Evolutionary conservation across 371 early-diverging fungal genomes (phyloP), one percentile per base, ranked within the genome.

Genomic region (Rhizopus microsporus): DNA sequence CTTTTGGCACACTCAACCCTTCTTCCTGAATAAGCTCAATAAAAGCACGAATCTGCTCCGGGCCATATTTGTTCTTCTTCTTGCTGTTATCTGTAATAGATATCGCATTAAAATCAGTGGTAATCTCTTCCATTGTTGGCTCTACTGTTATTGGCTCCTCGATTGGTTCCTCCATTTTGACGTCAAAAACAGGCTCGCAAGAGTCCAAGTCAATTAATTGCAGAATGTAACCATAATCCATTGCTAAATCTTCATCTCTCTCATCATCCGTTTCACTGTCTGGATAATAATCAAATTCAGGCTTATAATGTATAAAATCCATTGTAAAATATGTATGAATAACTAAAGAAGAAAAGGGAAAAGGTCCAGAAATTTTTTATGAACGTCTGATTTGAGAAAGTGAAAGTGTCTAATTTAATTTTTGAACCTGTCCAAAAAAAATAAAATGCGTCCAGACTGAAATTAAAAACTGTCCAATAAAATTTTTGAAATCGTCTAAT

Each of bases 11-110:
- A 59, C 37, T 53, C 59, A 53, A 31, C 33, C 53, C 47, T n/a
- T 59, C 53, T 59, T 59, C 43, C 58, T 51, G 51, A 30, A 52
- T 59, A 52, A 59, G 51, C 51, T 58, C 51, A 34, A 51, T 51
- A 45, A 51, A 58, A 58, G 17, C 30, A 51, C 37, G 46, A 51
- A 58, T 45, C 51, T 58, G 52, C 46, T 51, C 46, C 38, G 40
- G 38, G 7, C 40, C 46, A 30, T 56, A 47, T n/a, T 56, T 56
- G 8, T 56, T 56, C 23, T 56, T 47, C 29, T 47, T 56, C 39
- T 56, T 56, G 13, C 39, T 16, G 56, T 45, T 33, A 44, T 54
- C 16, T 43, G 31, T 30, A 34, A 43, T 54, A 44, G 54, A 42
- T 16, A 39, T 40, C 30, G 51, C 58, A 34, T 23, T 51, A 32